These are phyloP conservation scores for Tylopilus sp. DNA, from an alignment of 1,284 basidiomycete species.

Conservation along the genomic window DNA sequence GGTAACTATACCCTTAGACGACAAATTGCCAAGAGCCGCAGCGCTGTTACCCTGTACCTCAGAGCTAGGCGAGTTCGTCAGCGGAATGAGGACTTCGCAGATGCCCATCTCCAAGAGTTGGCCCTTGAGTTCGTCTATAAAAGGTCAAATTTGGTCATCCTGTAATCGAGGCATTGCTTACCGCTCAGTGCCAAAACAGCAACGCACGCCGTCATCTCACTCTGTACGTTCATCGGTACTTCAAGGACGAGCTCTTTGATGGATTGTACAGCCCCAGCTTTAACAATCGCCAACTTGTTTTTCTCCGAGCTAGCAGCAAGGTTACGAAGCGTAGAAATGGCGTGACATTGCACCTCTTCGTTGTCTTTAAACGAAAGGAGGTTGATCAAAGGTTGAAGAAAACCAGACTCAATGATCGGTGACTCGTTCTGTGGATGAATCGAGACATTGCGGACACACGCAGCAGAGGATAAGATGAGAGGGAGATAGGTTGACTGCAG, in stretches of 20 bases:
- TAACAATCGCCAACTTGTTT: slow-evolving; percentile 98
- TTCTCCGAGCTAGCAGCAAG: slow-evolving; percentile 96
- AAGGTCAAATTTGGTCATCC: slow-evolving; percentile 8
- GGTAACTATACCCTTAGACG: slow-evolving; percentile 79
- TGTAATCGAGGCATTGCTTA: slow-evolving; percentile 36
- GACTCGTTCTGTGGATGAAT: slow-evolving; percentile 99
- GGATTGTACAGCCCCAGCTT: slow-evolving; percentile 96
- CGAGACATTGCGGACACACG: slow-evolving; percentile 98
- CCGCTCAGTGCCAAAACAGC: slow-evolving; percentile 92
- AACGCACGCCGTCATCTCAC: slow-evolving; percentile 99
- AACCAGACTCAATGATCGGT: slow-evolving; percentile 98
- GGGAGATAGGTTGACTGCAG: slow-evolving; percentile 97
- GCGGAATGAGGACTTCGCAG: slow-evolving; percentile 94
- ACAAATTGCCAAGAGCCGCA: slow-evolving; percentile 95
- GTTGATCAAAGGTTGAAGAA: slow-evolving; percentile 94
- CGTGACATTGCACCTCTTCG: slow-evolving; percentile 99
- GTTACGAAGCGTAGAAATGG: slow-evolving; percentile 97
- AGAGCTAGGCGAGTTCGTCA: slow-evolving; percentile 93
- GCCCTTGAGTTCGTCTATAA: slow-evolving; percentile 87
- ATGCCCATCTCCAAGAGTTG: slow-evolving; percentile 98
- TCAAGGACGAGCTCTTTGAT: slow-evolving; percentile 97
- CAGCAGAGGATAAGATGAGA: slow-evolving; percentile 97
- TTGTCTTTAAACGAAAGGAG: slow-evolving; percentile 98
- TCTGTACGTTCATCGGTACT: slow-evolving; percentile 96
- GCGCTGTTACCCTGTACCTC: slow-evolving; percentile 99